These are phyloP conservation scores for Russula sp. DNA, from an alignment of 768 basidiomycete genomes.

Conservation along the genomic window DNA sequence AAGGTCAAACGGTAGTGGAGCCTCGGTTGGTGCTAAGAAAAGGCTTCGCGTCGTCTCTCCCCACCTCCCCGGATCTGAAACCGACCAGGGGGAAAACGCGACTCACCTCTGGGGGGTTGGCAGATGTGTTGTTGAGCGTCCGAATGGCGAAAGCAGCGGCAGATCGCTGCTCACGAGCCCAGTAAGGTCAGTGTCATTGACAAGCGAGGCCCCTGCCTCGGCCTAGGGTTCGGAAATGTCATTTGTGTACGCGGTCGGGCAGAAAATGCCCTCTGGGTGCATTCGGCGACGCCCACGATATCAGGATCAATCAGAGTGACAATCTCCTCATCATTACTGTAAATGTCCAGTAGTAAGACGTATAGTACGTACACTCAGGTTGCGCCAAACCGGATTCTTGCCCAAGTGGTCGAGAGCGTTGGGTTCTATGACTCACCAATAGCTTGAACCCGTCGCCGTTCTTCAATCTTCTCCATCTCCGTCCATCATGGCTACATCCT, in stretches of 20 bases:
- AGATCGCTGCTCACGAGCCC: conserved; percentile 3
- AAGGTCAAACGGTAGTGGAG: neutral
- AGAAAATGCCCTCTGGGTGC: too few species aligned
- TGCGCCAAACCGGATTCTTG: too few species aligned
- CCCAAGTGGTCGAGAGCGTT: neutral
- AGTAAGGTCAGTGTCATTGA: neutral
- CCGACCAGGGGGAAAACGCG: too few species aligned
- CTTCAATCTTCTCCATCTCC: neutral
- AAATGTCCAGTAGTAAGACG: neutral
- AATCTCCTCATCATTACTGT: neutral
- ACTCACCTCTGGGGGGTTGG: too few species aligned
- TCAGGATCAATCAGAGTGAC: too few species aligned
- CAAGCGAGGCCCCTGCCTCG: too few species aligned
- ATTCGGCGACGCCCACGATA: neutral
- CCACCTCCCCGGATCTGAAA: neutral
- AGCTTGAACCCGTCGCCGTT: neutral
- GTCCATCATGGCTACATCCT: neutral
- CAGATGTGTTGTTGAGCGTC: conserved; percentile 20
- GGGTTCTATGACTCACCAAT: neutral
- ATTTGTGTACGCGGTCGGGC: neutral
- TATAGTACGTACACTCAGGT: neutral
- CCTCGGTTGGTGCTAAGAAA: neutral
- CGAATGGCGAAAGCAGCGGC: conserved; percentile 14
- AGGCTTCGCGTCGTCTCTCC: neutral
- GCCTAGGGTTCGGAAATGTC: neutral